Base-by-base conservation (phyloP, 2,329 filamentous ascomycete genomes). In the Aspergillus cejpii region DNA sequence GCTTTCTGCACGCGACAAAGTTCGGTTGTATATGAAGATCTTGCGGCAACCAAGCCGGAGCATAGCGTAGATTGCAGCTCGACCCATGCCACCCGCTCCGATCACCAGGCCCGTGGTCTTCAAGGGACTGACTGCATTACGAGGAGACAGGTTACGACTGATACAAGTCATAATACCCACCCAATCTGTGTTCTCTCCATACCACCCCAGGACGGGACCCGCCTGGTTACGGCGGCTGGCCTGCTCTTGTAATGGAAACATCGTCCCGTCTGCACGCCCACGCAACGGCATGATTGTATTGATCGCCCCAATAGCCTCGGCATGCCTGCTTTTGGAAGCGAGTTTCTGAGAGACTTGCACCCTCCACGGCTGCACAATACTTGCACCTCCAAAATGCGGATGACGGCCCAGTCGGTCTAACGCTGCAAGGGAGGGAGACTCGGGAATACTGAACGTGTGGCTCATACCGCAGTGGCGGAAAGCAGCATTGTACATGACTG, bases 41-140 rank as follows among this genome's bases (percentile, higher is more conserved):
- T 85, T 85, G 48, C 80, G 79, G 39, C 88, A 85, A 2, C 85
- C 86, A 6, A 90, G 73, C 55, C 86, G 84, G 19, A 90, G 73
- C 77, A 91, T 81, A 1, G 85, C 81, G 55, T 91, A 91, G 2
- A 87, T 78, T 1, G 85, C 83, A 2, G 85, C 84, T 48, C 86
- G 76, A 6, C 84, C 85, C 85, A 90, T 90, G 5, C 86, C 85
- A 34, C 78, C 78, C n/a, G 77, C 76, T 7, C 78, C 78, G 50
- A 79, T 71, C 3, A 81, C 69, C 3, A 81, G 61, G 11, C 71
- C 76, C 3, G 74, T 75, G 1, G 71, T 75, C 37, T 68, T 73
- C 7, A 69, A 62, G 5, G 66, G 63, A 37, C 74, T 72, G 26
- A 81, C 75, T 0, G 75, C 74, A 49, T 80, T 80, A 12, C 68